Conservation (phyloP, 768 basidiomycete species). For the Chalciporus sphaerocephalus region DNA sequence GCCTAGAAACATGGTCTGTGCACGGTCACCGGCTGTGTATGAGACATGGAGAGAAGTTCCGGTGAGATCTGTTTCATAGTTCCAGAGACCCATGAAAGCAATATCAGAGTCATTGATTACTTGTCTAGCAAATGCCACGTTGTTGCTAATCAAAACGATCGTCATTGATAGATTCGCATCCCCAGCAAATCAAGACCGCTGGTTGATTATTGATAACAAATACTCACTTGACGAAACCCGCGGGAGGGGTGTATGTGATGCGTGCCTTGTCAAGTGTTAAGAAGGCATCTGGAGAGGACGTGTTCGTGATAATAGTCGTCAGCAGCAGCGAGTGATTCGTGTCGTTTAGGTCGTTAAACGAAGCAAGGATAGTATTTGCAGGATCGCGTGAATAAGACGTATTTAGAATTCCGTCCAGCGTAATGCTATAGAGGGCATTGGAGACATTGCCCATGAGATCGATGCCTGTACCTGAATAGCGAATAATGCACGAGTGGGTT, state of each 20-base stretch:
- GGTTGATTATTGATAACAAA: conserved; percentile 6
- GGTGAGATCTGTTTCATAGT: conserved; percentile 31
- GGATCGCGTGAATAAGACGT: conserved; percentile 25
- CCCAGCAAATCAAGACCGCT: background rate
- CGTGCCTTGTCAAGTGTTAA: conserved; percentile 57
- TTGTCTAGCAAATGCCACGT: conserved; percentile 32
- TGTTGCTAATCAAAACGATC: conserved; percentile 31
- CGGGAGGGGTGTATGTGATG: conserved; percentile 39
- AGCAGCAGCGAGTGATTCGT: conserved; percentile 53
- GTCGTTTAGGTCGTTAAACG: conserved; percentile 44
- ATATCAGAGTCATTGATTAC: conserved; percentile 43
- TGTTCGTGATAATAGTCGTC: conserved; percentile 39
- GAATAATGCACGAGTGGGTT: conserved; percentile 2
- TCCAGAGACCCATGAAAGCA: conserved; percentile 56
- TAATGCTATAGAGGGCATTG: conserved; percentile 42
- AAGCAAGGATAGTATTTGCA: conserved; percentile 42
- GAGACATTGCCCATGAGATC: conserved; percentile 51
- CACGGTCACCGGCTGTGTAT: conserved; percentile 43
- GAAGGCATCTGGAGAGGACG: conserved; percentile 32
- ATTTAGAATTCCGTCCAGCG: conserved; percentile 45
- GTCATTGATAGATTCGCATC: conserved; percentile 15
- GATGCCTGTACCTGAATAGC: conserved; percentile 56
- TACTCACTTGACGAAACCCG: conserved; percentile 34
- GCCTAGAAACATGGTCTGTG: conserved; percentile 45
- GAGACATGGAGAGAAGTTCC: conserved; percentile 32